Evolutionary conservation across 192 early-diverging fungal genomes (phyloP).

Genomic region (Kappamyces sp.): DNA sequence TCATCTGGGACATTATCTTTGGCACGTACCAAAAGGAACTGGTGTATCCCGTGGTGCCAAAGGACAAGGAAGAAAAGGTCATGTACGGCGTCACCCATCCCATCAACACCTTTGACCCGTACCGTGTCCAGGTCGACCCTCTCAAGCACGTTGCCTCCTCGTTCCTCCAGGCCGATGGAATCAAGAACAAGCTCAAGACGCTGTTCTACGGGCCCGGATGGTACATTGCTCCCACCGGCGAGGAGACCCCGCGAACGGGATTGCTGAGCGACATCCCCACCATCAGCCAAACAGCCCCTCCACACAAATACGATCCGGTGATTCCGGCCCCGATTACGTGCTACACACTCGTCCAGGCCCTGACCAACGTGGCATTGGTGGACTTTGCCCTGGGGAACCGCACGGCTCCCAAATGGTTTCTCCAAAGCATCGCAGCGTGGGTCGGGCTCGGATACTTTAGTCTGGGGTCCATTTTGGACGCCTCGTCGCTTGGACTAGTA

Average conservation of each 20-base stretch:
- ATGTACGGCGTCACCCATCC: slow-evolving; percentile 53
- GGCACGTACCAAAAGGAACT: slow-evolving; percentile 50
- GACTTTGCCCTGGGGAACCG: slow-evolving; percentile 1
- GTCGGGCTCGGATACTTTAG: background rate
- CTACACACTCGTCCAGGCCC: slow-evolving; percentile 18
- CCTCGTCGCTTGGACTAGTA: background rate
- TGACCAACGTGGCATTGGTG: background rate
- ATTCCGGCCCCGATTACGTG: slow-evolving; percentile 35
- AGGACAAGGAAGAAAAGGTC: slow-evolving; percentile 41
- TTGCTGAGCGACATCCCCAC: slow-evolving; percentile 2
- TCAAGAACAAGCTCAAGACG: slow-evolving; percentile 44
- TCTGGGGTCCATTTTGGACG: background rate
- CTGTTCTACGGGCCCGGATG: slow-evolving; percentile 56
- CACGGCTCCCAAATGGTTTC: background rate
- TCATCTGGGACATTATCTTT: slow-evolving; percentile 61
- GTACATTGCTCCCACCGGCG: slow-evolving; percentile 19
- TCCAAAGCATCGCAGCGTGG: background rate
- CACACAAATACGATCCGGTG: slow-evolving; percentile 27
- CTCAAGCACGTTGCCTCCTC: slow-evolving; percentile 42
- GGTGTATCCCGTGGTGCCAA: slow-evolving; percentile 2
- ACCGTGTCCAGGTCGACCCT: slow-evolving; percentile 49
- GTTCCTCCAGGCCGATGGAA: slow-evolving; percentile 32
- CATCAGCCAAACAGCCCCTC: background rate
- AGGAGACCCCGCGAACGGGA: slow-evolving; percentile 20
- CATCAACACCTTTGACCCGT: slow-evolving; percentile 56